A percentile compares a stretch with the other conserved stretches of the same genome.
Evolutionary conservation across 345 rosid species (phyloP).

Genomic region (Melaleuca quinquenervia): DNA sequence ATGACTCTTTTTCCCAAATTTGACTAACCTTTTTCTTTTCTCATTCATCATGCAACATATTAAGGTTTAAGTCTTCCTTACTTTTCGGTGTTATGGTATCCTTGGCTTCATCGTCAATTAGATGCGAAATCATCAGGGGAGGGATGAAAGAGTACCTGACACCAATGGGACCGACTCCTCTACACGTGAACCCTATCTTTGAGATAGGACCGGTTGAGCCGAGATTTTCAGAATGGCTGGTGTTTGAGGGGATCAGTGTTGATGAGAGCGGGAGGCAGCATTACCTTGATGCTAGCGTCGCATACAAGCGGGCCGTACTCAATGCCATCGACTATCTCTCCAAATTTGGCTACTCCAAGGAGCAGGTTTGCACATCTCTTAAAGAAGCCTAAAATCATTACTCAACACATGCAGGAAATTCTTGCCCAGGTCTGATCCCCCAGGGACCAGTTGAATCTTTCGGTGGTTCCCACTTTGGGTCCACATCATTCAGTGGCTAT

Average conservation of each 20-base stretch:
- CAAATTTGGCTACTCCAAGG: conserved; percentile 92
- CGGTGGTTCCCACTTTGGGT: not conserved
- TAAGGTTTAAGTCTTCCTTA: not conserved
- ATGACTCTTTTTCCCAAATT: not conserved
- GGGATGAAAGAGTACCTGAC: conserved; percentile 94
- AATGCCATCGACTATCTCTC: conserved; percentile 88
- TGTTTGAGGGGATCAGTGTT: conserved; percentile 91
- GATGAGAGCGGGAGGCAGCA: conserved; percentile 85
- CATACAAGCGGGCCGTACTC: conserved; percentile 82
- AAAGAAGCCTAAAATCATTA: not conserved
- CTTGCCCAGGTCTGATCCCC: not conserved
- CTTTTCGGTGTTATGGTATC: not conserved
- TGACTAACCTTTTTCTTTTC: not conserved
- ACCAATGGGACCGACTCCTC: conserved; percentile 87
- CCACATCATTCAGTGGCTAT: not conserved
- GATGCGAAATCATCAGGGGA: conserved; percentile 76
- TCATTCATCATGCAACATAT: not conserved
- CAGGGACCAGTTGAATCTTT: not conserved
- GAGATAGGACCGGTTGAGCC: conserved; percentile 95
- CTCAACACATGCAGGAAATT: not conserved
- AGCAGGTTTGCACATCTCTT: conserved; percentile 41
- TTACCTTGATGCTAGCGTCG: conserved; percentile 77
- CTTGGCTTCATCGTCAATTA: conserved; percentile 1
- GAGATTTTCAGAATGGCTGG: conserved; percentile 91
- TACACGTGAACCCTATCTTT: conserved; percentile 87